These are phyloP conservation scores for Cystobasidium ongulense DNA, from an alignment of 768 basidiomycete genomes.

Conservation along the genomic window DNA sequence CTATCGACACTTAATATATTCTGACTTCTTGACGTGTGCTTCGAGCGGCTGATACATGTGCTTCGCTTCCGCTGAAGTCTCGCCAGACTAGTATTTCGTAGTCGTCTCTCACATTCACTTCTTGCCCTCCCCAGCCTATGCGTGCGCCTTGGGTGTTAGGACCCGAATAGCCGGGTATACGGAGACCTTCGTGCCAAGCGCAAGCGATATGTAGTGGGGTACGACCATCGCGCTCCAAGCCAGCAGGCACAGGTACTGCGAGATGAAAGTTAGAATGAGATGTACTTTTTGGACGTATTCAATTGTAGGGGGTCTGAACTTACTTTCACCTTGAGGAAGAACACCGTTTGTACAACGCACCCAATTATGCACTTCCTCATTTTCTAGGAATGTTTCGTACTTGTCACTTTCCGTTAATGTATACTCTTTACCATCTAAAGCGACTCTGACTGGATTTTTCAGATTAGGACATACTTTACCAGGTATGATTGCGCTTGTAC, in stretches of 20 bases:
- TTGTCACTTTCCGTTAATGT: conserved; percentile 8
- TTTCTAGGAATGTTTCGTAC: conserved; percentile 29
- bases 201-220: conserved; percentile 19
- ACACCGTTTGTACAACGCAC: conserved; percentile 6
- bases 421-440: conserved; percentile 14
- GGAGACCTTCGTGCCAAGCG: conserved; percentile 27
- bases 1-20: background rate
- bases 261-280: background rate
- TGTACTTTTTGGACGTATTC: background rate
- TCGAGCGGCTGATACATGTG: conserved; percentile 46
- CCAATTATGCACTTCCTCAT: conserved; percentile 18
- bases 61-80: background rate
- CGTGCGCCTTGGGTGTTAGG: conserved; percentile 23
- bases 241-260: conserved; percentile 20
- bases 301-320: background rate
- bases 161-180: conserved; percentile 16
- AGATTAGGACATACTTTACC: conserved; percentile 26
- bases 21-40: background rate
- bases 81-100: conserved; percentile 8
- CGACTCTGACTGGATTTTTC: conserved; percentile 21
- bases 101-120: conserved; percentile 3
- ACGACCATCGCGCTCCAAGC: conserved; percentile 26
- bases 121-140: conserved; percentile 12
- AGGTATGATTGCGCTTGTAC: conserved; percentile 13
- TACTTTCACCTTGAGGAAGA: conserved; percentile 9